These are phyloP conservation scores for Beauveria asiatica DNA, from an alignment of 2,329 filamentous ascomycete genomes.

Conservation along the genomic window DNA sequence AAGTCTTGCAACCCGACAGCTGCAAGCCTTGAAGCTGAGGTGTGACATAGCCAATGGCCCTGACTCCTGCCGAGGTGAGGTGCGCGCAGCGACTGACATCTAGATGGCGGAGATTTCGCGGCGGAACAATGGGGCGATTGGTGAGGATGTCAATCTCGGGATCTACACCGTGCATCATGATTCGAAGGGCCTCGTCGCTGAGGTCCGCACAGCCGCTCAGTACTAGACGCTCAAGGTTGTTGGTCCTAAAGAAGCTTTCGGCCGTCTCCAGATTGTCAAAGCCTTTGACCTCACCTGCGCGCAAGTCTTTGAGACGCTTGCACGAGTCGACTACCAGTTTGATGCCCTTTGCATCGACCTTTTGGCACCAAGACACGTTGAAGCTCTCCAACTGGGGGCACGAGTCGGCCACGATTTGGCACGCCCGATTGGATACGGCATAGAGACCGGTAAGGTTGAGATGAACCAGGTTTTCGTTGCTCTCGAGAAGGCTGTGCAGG, in stretches of 20 bases:
- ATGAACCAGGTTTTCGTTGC: slow-evolving; percentile 70
- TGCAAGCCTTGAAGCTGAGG: slow-evolving; percentile 77
- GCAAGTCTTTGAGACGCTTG: slow-evolving; percentile 64
- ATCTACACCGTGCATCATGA: slow-evolving; percentile 66
- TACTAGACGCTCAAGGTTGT: slow-evolving; percentile 73
- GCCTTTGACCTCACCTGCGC: slow-evolving; percentile 72
- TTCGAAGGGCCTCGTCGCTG: slow-evolving; percentile 62
- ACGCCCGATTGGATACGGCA: slow-evolving; percentile 72
- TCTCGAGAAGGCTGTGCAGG: slow-evolving; percentile 64
- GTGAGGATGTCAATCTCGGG: slow-evolving; percentile 77
- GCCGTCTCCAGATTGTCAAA: slow-evolving; percentile 70
- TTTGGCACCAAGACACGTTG: slow-evolving; percentile 89
- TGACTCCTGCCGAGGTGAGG: slow-evolving; percentile 66
- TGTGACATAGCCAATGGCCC: slow-evolving; percentile 61
- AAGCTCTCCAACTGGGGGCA: slow-evolving; percentile 76
- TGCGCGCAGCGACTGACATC: slow-evolving; percentile 72
- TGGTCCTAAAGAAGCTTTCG: slow-evolving; percentile 65
- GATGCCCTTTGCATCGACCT: slow-evolving; percentile 71
- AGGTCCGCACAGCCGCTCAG: slow-evolving; percentile 73
- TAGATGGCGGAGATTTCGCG: slow-evolving; percentile 71
- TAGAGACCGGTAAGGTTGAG: slow-evolving; percentile 79
- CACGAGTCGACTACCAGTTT: slow-evolving; percentile 66
- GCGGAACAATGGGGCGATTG: slow-evolving; percentile 64
- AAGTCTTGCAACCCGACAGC: slow-evolving; percentile 64
- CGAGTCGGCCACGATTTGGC: slow-evolving; percentile 74